Evolutionary conservation across 2,329 filamentous ascomycete genomes (phyloP).

Genomic region (Sphaerulina vaccinii): DNA sequence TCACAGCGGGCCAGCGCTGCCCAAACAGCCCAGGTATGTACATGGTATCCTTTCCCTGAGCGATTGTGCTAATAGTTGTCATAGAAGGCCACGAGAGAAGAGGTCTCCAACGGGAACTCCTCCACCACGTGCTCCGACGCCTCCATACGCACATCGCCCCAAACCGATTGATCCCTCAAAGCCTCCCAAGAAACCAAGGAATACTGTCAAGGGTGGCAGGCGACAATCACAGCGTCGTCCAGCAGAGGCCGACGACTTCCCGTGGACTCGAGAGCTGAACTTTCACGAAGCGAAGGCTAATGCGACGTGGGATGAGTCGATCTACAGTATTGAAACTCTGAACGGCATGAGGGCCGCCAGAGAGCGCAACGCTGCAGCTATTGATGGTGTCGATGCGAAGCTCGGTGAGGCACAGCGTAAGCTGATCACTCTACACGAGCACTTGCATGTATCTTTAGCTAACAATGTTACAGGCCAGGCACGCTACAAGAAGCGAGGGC

Average conservation of each 20-base stretch:
- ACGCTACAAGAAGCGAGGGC: slow-evolving; percentile 24
- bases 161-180: slow-evolving; percentile 22
- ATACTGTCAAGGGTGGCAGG: slow-evolving; percentile 17
- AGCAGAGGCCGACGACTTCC: slow-evolving; percentile 31
- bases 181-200: slow-evolving; percentile 2
- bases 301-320: slow-evolving; percentile 33
- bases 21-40: slow-evolving; percentile 7
- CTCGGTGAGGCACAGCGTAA: slow-evolving; percentile 33
- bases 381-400: slow-evolving; percentile 30
- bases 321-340: slow-evolving; percentile 32
- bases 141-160: slow-evolving; percentile 23
- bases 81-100: slow-evolving; percentile 18
- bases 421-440: slow-evolving; percentile 3
- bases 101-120: slow-evolving; percentile 22
- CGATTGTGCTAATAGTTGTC: slow-evolving; percentile 4
- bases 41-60: neutral
- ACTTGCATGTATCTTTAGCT: slow-evolving; percentile 5
- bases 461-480: slow-evolving; percentile 22
- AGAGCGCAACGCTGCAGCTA: slow-evolving; percentile 28
- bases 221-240: slow-evolving; percentile 29
- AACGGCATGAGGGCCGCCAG: slow-evolving; percentile 30
- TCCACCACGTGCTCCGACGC: slow-evolving; percentile 24
- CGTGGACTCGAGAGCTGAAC: slow-evolving; percentile 36
- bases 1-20: neutral
- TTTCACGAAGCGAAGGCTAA: slow-evolving; percentile 29